Evolutionary conservation across 2,329 filamentous ascomycete genomes (phyloP), one percentile per base, ranked within the genome.

Genomic region (Xylaria polymorpha): DNA sequence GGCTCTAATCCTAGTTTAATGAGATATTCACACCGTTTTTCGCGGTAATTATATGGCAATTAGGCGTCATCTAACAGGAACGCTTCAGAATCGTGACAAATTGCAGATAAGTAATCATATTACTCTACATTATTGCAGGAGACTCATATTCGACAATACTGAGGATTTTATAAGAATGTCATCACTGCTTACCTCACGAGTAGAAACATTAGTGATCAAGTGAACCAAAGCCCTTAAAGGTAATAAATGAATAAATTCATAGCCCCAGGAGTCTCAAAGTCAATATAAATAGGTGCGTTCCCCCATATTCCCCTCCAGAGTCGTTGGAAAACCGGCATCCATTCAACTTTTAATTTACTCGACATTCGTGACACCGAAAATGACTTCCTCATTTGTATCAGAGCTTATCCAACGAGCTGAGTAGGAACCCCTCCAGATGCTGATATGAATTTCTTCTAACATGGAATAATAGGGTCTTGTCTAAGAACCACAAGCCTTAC

Each of bases 341-440:
- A 18, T 32, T 22, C n/a, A 39, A 15, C 53, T 15, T 51, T 53
- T 14, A 50, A 43, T 8, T 15, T 12, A n/a, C 14, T 53, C 2
- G 2, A 32, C 15, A 39, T 35, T 20, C 15, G 37, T 10, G 15
- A 46, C 46, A 44, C 29, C 46, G 29, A 65, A 64, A n/a, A 64
- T 64, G 61, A 22, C 61, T 50, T 53, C 60, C 4, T 35, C 53
- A 18, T 44, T 56, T 3, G 41, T 12, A 48, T 57, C 64, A 29
- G 57, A 66, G 44, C 32, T 66, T 22, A 20, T 66, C 10, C 20
- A 22, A 50, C 46, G 64, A n/a, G 39, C 48, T 14, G 64, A 66
- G 64, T 66, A 66, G 3, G 57, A 15, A 14, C 22, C 18, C 29
- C 32, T 14, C 8, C 15, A 35, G 12, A 15, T 1, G 35, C 35